Conservation (phyloP, 2,329 filamentous ascomycete species). For the Ceratocystis colombiana region DNA sequence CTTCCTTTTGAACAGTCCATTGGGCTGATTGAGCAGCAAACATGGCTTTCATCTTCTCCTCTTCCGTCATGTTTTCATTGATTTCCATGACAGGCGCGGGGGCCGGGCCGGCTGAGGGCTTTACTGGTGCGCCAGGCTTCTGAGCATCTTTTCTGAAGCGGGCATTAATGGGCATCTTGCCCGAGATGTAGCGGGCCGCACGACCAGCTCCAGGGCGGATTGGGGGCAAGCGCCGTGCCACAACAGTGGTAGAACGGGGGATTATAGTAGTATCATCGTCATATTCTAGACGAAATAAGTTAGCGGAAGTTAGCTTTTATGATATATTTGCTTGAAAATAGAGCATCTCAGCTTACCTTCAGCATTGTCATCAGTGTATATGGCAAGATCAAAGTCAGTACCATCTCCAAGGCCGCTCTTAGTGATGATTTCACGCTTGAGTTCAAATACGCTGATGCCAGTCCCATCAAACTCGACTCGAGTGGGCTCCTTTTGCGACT, state of each 20-base stretch:
- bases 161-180: conserved; percentile 62
- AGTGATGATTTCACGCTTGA: conserved; percentile 96
- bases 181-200: conserved; percentile 89
- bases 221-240: conserved; percentile 77
- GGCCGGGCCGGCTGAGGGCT: conserved; percentile 50
- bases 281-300: conserved; percentile 54
- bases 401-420: conserved; percentile 90
- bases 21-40: conserved; percentile 81
- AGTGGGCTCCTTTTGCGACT: conserved; percentile 91
- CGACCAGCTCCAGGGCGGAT: conserved; percentile 75
- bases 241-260: conserved; percentile 83
- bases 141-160: conserved; percentile 40
- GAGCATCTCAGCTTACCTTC: conserved; percentile 55
- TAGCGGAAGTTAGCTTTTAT: conserved; percentile 30
- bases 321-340: conserved; percentile 10
- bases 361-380: conserved; percentile 83
- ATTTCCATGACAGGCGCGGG: conserved; percentile 54
- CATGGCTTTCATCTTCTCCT: conserved; percentile 88
- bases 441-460: conserved; percentile 93
- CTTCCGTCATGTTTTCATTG: conserved; percentile 75
- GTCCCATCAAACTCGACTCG: conserved; percentile 95
- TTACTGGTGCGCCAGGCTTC: conserved; percentile 68
- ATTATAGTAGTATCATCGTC: conserved; percentile 98
- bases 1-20: conserved; percentile 87
- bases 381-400: conserved; percentile 88